phyloP scores from a whole-genome alignment of 2,329 filamentous ascomycete genomes.

The Penicillium sp. region DNA sequence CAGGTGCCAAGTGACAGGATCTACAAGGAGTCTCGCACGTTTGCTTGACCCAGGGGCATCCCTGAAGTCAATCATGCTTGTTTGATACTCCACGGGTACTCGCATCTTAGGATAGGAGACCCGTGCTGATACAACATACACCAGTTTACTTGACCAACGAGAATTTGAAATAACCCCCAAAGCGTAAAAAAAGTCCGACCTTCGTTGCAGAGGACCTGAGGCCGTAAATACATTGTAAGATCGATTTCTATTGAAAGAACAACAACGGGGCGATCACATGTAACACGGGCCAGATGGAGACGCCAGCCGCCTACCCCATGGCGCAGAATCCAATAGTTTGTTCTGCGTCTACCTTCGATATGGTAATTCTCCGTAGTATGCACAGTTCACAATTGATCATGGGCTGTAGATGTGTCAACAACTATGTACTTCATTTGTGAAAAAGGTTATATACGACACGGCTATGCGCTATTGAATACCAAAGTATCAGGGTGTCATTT shows the following conservation, averaged over 20 bases:
- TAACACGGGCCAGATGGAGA: not conserved
- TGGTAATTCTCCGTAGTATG: not conserved
- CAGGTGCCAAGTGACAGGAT: not conserved
- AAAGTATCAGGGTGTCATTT: not conserved
- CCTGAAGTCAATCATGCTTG: not conserved
- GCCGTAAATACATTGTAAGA: not conserved
- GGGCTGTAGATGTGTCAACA: not conserved
- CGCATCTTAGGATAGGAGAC: too few species aligned
- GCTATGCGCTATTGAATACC: not conserved
- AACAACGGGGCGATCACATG: not conserved
- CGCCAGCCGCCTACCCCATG: not conserved
- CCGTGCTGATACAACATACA: too few species aligned
- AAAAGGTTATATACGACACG: not conserved
- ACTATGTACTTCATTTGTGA: not conserved
- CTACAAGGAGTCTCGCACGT: not conserved
- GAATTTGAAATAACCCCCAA: too few species aligned
- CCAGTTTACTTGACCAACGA: too few species aligned
- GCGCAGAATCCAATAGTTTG: constrained; percentile 2
- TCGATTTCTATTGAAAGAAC: not conserved
- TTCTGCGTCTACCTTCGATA: not conserved
- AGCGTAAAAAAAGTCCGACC: not conserved
- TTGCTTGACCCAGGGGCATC: not conserved
- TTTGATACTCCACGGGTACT: not conserved
- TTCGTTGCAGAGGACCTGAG: not conserved
- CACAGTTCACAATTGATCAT: not conserved